A percentile compares a stretch with the other conserved stretches of the same genome.
phyloP scores from a whole-genome alignment of 2,329 filamentous ascomycete species.

The Claviceps sp. region DNA sequence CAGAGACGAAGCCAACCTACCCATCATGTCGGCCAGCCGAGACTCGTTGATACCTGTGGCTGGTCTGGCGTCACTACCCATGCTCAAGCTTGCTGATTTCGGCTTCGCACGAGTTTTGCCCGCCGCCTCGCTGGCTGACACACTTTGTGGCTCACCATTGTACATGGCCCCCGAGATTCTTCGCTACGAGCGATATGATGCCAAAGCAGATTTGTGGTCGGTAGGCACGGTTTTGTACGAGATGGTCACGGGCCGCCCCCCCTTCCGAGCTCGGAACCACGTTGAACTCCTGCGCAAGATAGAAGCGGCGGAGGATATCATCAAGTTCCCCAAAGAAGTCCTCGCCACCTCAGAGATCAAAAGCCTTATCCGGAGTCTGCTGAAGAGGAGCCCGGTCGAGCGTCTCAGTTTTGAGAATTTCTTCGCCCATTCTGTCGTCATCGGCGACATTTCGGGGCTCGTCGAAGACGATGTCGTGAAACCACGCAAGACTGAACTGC shows the following conservation, averaged over 20 bases:
- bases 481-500: slow-evolving; percentile 22
- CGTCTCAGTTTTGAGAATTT: slow-evolving; percentile 77
- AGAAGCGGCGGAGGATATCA: slow-evolving; percentile 73
- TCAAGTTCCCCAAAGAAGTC: slow-evolving; percentile 66
- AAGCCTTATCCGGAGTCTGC: slow-evolving; percentile 59
- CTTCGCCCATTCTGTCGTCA: slow-evolving; percentile 63
- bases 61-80: slow-evolving; percentile 73
- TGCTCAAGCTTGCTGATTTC: slow-evolving; percentile 97
- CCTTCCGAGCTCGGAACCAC: slow-evolving; percentile 86
- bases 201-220: slow-evolving; percentile 94
- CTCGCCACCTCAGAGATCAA: slow-evolving; percentile 66
- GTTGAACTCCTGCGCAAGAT: slow-evolving; percentile 89
- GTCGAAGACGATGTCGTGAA: slow-evolving; percentile 60
- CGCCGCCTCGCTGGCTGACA: slow-evolving; percentile 84
- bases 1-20: slow-evolving; percentile 36
- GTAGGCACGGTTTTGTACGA: slow-evolving; percentile 92
- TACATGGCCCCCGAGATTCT: slow-evolving; percentile 99
- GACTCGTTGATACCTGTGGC: slow-evolving; percentile 70
- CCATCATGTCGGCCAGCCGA: slow-evolving; percentile 63
- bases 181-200: slow-evolving; percentile 93
- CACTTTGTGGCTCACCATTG: slow-evolving; percentile 85
- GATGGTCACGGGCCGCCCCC: slow-evolving; percentile 82
- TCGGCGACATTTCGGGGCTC: slow-evolving; percentile 63
- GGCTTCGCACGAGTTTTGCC: slow-evolving; percentile 93
- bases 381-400: slow-evolving; percentile 78